A percentile compares a stretch with the other conserved stretches of the same genome.
phyloP scores from a whole-genome alignment of 495 filamentous ascomycete genomes.

The Usnea hakonensis region DNA sequence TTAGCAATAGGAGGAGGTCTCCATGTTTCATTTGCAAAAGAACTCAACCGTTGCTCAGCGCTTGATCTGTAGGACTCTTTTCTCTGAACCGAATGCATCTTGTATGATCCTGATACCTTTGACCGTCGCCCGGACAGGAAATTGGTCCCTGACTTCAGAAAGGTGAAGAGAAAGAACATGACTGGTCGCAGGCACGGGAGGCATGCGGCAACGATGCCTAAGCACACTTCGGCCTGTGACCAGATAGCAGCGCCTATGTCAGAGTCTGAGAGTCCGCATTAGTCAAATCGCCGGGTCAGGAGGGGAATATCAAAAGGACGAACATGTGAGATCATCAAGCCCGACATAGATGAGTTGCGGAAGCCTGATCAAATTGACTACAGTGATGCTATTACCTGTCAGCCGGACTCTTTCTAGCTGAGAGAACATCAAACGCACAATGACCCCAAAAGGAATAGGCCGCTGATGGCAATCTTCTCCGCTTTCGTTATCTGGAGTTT shows the following conservation, averaged over 20 bases:
- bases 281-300: not conserved
- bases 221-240: not conserved
- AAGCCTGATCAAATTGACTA: not conserved
- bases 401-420: not conserved
- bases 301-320: not conserved
- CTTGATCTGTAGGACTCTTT: not conserved
- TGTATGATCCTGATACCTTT: not conserved
- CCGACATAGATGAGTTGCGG: not conserved
- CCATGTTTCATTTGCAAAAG: not conserved
- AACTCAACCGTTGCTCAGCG: not conserved
- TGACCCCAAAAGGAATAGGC: not conserved
- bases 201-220: constrained; percentile 1
- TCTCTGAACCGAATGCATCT: not conserved
- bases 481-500: not conserved
- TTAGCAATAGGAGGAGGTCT: not conserved
- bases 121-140: not conserved
- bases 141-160: not conserved
- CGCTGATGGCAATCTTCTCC: not conserved
- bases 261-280: not conserved
- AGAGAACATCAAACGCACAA: not conserved
- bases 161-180: not conserved
- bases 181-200: not conserved
- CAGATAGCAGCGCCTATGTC: not conserved
- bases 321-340: not conserved
- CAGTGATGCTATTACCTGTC: not conserved